These are phyloP conservation scores for Aspergillus biplanus DNA, from an alignment of 495 filamentous ascomycete genomes.

Conservation along the genomic window DNA sequence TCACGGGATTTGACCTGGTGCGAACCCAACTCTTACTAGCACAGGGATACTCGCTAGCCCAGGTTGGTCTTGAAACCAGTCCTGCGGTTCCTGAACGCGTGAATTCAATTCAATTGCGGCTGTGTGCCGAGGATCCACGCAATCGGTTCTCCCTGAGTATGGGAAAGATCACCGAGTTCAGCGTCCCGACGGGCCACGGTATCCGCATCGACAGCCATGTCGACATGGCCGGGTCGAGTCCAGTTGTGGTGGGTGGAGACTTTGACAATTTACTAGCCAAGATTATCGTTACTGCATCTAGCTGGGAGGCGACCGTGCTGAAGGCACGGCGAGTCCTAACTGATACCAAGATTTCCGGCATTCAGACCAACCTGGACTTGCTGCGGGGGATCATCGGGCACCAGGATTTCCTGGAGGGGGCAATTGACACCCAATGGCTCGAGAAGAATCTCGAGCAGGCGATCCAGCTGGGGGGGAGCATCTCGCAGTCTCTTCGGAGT, in stretches of 20 bases:
- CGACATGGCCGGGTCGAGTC: conserved; percentile 29
- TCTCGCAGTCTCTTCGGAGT: conserved; percentile 22
- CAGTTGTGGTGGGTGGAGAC: conserved; percentile 53
- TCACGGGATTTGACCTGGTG: conserved; percentile 60
- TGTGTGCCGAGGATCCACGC: conserved; percentile 61
- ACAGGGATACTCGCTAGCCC: conserved; percentile 49
- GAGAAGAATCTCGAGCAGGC: conserved; percentile 47
- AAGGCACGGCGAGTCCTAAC: conserved; percentile 58
- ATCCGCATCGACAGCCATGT: conserved; percentile 61
- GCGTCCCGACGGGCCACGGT: conserved; percentile 58
- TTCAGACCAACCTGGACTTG: conserved; percentile 59
- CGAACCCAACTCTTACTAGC: conserved; percentile 57
- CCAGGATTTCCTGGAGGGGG: conserved; percentile 46
- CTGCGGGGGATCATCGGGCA: conserved; percentile 57
- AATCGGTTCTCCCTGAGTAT: conserved; percentile 59
- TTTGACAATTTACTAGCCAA: conserved; percentile 66
- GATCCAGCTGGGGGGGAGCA: conserved; percentile 36
- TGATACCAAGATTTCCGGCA: conserved; percentile 55
- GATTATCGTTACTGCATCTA: conserved; percentile 59
- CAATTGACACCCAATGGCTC: conserved; percentile 62
- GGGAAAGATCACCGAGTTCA: conserved; percentile 57
- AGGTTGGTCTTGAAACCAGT: conserved; percentile 43
- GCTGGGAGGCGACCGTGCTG: conserved; percentile 51
- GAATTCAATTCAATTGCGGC: conserved; percentile 58
- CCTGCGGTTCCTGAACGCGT: conserved; percentile 35